A percentile compares a stretch with the other conserved stretches of the same genome.
These are phyloP conservation scores for Panellus pusillus DNA, from an alignment of 768 basidiomycete genomes.

Conservation along the genomic window DNA sequence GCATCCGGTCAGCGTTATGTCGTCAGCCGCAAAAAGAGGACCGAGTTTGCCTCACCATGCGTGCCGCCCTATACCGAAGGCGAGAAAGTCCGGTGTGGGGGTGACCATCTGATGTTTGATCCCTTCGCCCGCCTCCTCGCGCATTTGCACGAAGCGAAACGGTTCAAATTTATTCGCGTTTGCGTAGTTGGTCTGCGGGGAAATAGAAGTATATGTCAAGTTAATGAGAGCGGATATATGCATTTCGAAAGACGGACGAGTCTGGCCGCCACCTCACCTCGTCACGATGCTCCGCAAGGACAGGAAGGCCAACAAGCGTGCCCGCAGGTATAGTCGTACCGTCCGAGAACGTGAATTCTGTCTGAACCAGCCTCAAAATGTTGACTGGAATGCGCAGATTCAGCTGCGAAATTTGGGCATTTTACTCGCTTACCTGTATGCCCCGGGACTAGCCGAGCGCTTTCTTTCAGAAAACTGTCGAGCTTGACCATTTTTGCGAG, in stretches of 20 bases:
- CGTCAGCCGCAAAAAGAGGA: not conserved
- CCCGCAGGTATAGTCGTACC: constrained; percentile 42
- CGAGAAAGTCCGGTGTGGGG: constrained; percentile 29
- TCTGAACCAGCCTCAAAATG: constrained; percentile 32
- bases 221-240: not conserved
- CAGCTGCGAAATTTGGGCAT: not conserved
- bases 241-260: not conserved
- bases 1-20: too few species aligned
- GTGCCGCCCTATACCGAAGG: constrained; percentile 38
- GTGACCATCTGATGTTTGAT: constrained; percentile 30
- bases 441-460: constrained; percentile 26
- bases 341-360: constrained; percentile 45
- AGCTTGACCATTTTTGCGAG: constrained; percentile 30
- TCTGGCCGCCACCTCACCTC: constrained; percentile 9
- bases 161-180: constrained; percentile 41
- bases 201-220: not conserved
- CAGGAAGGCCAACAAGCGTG: constrained; percentile 32
- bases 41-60: constrained; percentile 24
- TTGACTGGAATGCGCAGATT: constrained; percentile 13
- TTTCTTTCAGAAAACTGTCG: constrained; percentile 38
- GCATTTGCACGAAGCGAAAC: constrained; percentile 37
- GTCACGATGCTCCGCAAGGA: constrained; percentile 31
- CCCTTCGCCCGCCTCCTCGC: constrained; percentile 23
- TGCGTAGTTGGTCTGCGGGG: constrained; percentile 28
- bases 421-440: not conserved